Percentiles rank a stretch among this genome's conserved stretches.
Evolutionary conservation across 164 flowering plant species (phyloP).

Genomic region (Berberis vulgaris): DNA sequence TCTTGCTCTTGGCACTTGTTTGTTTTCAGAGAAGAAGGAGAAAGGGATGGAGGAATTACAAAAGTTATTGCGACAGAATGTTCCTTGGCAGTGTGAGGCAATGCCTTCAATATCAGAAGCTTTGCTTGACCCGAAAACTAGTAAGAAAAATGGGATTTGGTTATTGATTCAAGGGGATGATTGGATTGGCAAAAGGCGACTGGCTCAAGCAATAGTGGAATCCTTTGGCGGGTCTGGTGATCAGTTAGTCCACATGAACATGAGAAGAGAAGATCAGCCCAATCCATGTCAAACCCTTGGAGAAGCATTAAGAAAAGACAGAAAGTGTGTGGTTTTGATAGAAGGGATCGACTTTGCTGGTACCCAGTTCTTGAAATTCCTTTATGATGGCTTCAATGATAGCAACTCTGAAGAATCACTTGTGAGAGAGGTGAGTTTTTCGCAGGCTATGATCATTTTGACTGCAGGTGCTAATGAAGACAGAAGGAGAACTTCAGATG

Average conservation of each 20-base stretch:
- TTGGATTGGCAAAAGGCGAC: constrained; percentile 47
- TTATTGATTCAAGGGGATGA: constrained; percentile 57
- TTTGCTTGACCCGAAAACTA: constrained; percentile 20
- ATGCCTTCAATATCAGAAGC: constrained; percentile 45
- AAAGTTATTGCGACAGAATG: constrained; percentile 41
- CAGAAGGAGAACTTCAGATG: constrained; percentile 3
- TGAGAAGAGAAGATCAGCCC: constrained; percentile 20
- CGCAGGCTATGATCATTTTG: constrained; percentile 31
- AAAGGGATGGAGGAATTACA: constrained; percentile 9
- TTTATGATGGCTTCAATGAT: constrained; percentile 26
- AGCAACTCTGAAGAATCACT: constrained; percentile 23
- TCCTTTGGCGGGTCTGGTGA: constrained; percentile 47
- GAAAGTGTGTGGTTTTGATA: constrained; percentile 39
- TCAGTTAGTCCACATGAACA: constrained; percentile 34
- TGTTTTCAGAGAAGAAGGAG: constrained; percentile 13
- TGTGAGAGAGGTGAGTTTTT: constrained; percentile 7
- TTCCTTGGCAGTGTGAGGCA: constrained; percentile 57
- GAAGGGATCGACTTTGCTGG: constrained; percentile 56
- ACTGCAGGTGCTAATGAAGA: constrained; percentile 21
- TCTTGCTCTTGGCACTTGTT: constrained; percentile 61
- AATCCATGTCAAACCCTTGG: constrained; percentile 20
- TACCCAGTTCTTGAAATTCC: constrained; percentile 31
- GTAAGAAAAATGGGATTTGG: constrained; percentile 33
- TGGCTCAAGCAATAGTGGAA: constrained; percentile 49
- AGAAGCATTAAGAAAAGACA: constrained; percentile 22